These are phyloP conservation scores for Colletotrichum phormii DNA, from an alignment of 2,329 filamentous ascomycete genomes.

Conservation along the genomic window DNA sequence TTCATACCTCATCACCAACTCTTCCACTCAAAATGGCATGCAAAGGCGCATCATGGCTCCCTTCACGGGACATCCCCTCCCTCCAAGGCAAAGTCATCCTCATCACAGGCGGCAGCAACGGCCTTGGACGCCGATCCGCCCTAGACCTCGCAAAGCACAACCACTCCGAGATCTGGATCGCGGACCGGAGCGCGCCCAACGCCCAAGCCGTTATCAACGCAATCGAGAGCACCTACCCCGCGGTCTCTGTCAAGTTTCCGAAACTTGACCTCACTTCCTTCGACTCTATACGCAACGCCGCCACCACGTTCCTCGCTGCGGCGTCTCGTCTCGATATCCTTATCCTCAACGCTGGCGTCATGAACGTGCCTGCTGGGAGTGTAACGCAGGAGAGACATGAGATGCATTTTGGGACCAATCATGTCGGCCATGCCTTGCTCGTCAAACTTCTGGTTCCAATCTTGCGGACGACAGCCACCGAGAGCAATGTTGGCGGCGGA, in stretches of 20 bases:
- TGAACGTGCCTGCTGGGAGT: constrained; percentile 42
- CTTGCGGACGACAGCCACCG: constrained; percentile 30
- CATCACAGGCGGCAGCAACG: constrained; percentile 60
- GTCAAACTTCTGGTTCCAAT: constrained; percentile 48
- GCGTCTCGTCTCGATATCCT: constrained; percentile 53
- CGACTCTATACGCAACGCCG: constrained; percentile 53
- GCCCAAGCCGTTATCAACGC: constrained; percentile 50
- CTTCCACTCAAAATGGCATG: no score
- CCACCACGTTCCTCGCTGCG: constrained; percentile 47
- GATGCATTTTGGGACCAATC: constrained; percentile 50
- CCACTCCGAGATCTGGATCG: constrained; percentile 65
- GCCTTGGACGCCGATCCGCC: constrained; percentile 3
- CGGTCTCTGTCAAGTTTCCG: constrained; percentile 44
- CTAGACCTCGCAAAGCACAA: constrained; percentile 47
- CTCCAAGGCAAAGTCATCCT: constrained; percentile 61
- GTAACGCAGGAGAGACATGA: constrained; percentile 45
- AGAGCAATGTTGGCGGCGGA: constrained; percentile 28
- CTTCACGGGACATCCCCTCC: constrained; percentile 52
- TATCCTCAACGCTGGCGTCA: constrained; percentile 52
- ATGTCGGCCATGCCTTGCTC: constrained; percentile 45
- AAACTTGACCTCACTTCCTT: constrained; percentile 58
- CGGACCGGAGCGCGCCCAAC: constrained; percentile 56
- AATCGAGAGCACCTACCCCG: constrained; percentile 42
- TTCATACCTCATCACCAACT: no score
- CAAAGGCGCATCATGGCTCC: no score